Evolutionary conservation across 305 asterid species (phyloP).

Genomic region (Fraxinus ornus): DNA sequence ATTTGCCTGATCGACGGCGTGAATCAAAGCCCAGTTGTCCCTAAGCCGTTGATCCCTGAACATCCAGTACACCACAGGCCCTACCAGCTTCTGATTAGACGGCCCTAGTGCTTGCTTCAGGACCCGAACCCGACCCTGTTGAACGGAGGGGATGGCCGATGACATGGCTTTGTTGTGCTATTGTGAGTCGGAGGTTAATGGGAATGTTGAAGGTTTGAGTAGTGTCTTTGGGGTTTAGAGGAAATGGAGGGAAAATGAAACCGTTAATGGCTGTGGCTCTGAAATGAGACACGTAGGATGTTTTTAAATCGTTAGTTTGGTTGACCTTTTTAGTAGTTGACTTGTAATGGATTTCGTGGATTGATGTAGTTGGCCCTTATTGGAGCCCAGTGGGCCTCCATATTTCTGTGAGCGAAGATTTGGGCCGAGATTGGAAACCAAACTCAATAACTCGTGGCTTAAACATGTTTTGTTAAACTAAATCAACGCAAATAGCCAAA

Average conservation of each 20-base stretch:
- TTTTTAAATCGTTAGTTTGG: conserved; percentile 23
- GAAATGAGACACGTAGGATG: conserved; percentile 52
- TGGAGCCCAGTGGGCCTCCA: background rate
- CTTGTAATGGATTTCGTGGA: background rate
- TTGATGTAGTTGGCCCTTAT: background rate
- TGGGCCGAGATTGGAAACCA: background rate
- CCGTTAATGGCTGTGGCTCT: conserved; percentile 57
- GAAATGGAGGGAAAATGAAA: conserved; percentile 65
- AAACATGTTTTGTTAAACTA: background rate
- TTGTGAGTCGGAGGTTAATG: conserved; percentile 19
- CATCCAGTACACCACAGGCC: conserved; percentile 99
- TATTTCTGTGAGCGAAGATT: background rate
- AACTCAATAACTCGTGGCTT: background rate
- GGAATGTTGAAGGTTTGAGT: background rate
- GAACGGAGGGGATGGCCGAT: conserved; percentile 47
- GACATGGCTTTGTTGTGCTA: conserved; percentile 33
- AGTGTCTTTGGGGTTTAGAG: conserved; percentile 1
- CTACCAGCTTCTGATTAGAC: conserved; percentile 31
- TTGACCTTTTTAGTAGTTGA: background rate
- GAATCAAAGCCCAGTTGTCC: conserved; percentile 97
- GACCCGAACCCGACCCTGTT: conserved; percentile 69
- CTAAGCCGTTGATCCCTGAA: conserved; percentile 88
- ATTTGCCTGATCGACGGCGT: conserved; percentile 84
- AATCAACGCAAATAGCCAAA: background rate
- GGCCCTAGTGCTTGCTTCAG: conserved; percentile 43